Evolutionary conservation across 768 basidiomycete species (phyloP).

Genomic region (Suillus subalutaceus): DNA sequence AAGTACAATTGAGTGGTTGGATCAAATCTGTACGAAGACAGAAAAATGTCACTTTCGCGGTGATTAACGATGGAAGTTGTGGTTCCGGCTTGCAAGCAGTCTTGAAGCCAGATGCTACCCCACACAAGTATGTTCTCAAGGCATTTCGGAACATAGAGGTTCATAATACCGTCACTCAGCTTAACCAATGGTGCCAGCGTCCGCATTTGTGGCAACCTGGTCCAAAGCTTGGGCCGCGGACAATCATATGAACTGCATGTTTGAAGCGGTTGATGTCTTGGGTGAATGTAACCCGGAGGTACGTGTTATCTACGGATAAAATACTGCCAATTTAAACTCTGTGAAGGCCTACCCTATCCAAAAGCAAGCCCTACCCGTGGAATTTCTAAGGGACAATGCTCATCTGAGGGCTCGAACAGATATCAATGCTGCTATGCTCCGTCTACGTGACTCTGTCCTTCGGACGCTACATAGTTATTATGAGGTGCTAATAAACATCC

Average conservation of each 20-base stretch:
- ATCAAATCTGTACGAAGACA: conserved; percentile 83
- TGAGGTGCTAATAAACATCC: conserved; percentile 48
- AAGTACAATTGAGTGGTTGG: conserved; percentile 72
- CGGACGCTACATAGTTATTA: conserved; percentile 68
- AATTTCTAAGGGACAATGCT: conserved; percentile 82
- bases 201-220: conserved; percentile 48
- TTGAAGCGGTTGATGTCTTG: conserved; percentile 46
- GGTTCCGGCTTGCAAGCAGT: conserved; percentile 78
- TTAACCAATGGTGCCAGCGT: conserved; percentile 61
- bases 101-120: conserved; percentile 46
- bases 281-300: conserved; percentile 67
- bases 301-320: conserved; percentile 7
- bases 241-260: conserved; percentile 59
- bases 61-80: conserved; percentile 81
- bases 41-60: conserved; percentile 86
- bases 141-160: background rate
- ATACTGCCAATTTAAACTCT: conserved; percentile 20
- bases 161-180: conserved; percentile 26
- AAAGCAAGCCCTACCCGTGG: conserved; percentile 78
- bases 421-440: conserved; percentile 70
- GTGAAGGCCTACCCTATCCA: conserved; percentile 86
- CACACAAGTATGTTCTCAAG: conserved; percentile 33
- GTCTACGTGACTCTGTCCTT: conserved; percentile 64
- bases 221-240: conserved; percentile 48
- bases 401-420: conserved; percentile 88